Evolutionary conservation across 2,329 filamentous ascomycete species (phyloP).

Genomic region (Didymella pomorum): DNA sequence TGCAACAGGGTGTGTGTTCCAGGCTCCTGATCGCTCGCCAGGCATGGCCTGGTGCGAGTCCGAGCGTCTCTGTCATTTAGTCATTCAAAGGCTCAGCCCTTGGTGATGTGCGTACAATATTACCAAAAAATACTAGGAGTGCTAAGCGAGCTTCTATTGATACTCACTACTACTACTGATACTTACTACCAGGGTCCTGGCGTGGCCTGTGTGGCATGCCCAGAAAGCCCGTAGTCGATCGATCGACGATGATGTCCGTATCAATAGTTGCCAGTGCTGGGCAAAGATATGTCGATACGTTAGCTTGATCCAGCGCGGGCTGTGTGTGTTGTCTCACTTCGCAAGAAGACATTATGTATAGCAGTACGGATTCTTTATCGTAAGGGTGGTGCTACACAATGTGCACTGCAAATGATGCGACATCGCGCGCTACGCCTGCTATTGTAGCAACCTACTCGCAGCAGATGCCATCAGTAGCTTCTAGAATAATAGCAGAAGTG

Average conservation of each 20-base stretch:
- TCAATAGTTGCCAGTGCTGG: background rate
- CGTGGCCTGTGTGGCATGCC: background rate
- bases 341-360: background rate
- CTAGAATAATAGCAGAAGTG: background rate
- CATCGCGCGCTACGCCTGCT: background rate
- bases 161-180: background rate
- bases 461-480: background rate
- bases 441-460: background rate
- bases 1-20: background rate
- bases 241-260: background rate
- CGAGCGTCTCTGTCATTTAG: background rate
- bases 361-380: background rate
- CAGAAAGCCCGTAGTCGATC: background rate
- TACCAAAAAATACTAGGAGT: background rate
- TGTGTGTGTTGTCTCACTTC: background rate
- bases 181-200: too few relatives aligned
- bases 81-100: background rate
- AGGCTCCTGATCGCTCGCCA: background rate
- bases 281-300: background rate
- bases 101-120: background rate
- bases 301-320: background rate
- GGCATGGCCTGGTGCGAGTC: background rate
- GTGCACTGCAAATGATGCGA: background rate
- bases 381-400: background rate
- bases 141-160: background rate